These are phyloP conservation scores for Ceriops tagal DNA, from an alignment of 345 rosid genomes.

Conservation along the genomic window DNA sequence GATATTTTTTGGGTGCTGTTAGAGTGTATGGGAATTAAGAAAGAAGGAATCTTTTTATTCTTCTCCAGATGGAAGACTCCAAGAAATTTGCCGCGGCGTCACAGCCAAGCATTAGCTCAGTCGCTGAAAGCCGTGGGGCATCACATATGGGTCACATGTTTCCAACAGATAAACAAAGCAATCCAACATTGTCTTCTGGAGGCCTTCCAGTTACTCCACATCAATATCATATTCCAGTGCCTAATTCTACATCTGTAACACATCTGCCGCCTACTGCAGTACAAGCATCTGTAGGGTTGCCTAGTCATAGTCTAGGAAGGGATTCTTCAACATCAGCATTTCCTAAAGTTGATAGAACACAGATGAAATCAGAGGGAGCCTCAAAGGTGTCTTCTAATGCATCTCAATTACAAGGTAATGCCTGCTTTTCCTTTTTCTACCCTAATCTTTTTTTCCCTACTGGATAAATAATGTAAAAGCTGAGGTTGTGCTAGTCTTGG, in stretches of 20 bases:
- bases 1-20: conserved; percentile 5
- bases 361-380: conserved; percentile 46
- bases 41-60: conserved; percentile 15
- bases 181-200: conserved; percentile 38
- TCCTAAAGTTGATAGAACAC: conserved; percentile 50
- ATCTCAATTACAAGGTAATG: conserved; percentile 45
- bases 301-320: conserved; percentile 41
- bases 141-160: conserved; percentile 24
- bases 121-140: conserved; percentile 41
- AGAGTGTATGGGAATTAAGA: background rate
- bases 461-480: background rate
- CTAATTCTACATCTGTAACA: conserved; percentile 31
- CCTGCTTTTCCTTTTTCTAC: conserved; percentile 1
- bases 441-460: conserved; percentile 1
- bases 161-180: conserved; percentile 38
- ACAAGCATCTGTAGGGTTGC: conserved; percentile 40
- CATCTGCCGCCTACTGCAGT: conserved; percentile 41
- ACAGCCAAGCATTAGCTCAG: conserved; percentile 39
- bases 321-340: conserved; percentile 38
- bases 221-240: conserved; percentile 31
- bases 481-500: background rate
- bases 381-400: conserved; percentile 37
- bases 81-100: conserved; percentile 40
- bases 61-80: conserved; percentile 72
- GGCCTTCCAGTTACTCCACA: conserved; percentile 31